Base-by-base conservation (phyloP, 148 eudicot genomes). In the Arctostaphylos glauca region DNA sequence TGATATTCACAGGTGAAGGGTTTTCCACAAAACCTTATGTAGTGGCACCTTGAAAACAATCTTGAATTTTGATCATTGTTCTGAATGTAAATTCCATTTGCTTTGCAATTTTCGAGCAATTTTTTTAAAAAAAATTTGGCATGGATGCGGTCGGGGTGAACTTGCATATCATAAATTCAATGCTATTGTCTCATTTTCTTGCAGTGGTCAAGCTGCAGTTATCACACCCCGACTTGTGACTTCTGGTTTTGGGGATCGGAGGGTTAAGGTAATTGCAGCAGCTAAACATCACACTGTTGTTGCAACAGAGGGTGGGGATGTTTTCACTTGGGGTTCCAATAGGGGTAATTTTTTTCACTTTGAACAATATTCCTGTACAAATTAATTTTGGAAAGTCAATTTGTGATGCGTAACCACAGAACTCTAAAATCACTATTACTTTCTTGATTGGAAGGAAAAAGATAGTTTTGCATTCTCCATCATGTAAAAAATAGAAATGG, bases 171-270 rank as follows among this genome's bases (percentile, higher is more conserved):
- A 54, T 52, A 76, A 75, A 74, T 66, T 67, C 15, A 58, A 4
- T 84, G 71, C 74, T 82, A 53, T 80, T 76, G 12, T 52, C 79
- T 43, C 67, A 38, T 81, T 77, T 87, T 84, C 53, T 84, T 87
- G 87, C 91, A 97, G 99, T 84, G 99, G 99, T 78, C 99, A 97
- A 85, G 99, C 99, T 86, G 99, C 99, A 64, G 95, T 97, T 71
- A 97, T 97, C 80, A 97, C 97, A 78, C 99, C 99, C 55, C 90
- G 99, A 80, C 92, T 88, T 81, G 97, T 97, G 86, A 88, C 88
- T 73, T 87, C 92, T 70, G 99, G 99, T 83, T 93, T 97, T 85
- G 99, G 99, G 79, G 88, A 92, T 82, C 97, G 98, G 25, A 91
- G 93, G 19, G 95, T 97, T 52, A 97, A 88, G 88, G 94, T 95